These are phyloP conservation scores for Gloeopeniophorella convolvens DNA, from an alignment of 768 basidiomycete genomes.

Conservation along the genomic window DNA sequence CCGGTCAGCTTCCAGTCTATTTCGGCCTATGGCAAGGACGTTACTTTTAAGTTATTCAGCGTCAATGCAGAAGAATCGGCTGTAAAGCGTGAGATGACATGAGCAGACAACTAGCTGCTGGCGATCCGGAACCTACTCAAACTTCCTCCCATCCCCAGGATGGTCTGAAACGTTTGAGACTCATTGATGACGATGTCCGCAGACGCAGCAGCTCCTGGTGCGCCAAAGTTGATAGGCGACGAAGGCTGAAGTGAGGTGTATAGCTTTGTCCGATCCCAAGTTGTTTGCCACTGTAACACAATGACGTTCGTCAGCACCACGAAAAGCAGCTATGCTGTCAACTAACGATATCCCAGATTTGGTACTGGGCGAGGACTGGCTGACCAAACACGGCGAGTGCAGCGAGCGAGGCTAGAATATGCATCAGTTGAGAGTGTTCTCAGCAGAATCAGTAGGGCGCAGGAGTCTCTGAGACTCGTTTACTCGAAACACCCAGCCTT, in stretches of 20 bases:
- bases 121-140: constrained; percentile 41
- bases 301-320: neutral
- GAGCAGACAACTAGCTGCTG: neutral
- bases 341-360: constrained; percentile 7
- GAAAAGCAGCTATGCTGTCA: too few species aligned
- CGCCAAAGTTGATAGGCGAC: constrained; percentile 47
- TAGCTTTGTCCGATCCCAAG: constrained; percentile 36
- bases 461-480: too few species aligned
- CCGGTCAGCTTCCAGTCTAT: neutral
- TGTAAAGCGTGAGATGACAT: constrained; percentile 24
- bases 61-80: constrained; percentile 66
- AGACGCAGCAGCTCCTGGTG: constrained; percentile 48
- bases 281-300: constrained; percentile 28
- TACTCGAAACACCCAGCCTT: too few species aligned
- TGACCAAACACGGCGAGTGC: constrained; percentile 33
- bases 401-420: constrained; percentile 18
- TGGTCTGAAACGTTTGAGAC: constrained; percentile 46
- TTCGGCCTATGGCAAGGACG: neutral
- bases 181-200: constrained; percentile 63
- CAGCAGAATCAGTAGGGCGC: neutral
- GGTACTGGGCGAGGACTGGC: neutral
- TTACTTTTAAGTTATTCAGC: constrained; percentile 61
- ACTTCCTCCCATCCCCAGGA: constrained; percentile 61
- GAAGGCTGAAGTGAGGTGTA: constrained; percentile 42
- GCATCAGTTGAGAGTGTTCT: neutral